phyloP scores from a whole-genome alignment of 345 rosid species.

The Acer campestre region DNA sequence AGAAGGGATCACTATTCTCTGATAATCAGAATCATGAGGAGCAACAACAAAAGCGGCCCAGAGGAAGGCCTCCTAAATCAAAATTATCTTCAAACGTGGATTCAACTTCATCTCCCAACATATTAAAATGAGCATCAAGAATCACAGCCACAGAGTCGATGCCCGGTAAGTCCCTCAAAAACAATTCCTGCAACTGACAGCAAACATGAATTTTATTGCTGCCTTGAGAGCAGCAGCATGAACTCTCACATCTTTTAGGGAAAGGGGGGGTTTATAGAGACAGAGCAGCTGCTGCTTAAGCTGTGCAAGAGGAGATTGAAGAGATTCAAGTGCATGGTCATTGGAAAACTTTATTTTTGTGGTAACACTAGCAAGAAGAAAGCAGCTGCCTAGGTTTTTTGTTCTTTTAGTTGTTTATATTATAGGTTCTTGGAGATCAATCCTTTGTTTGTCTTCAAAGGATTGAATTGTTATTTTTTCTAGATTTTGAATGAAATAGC shows the following conservation, averaged over 20 bases:
- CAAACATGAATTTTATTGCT: not conserved
- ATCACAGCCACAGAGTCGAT: too few relatives aligned
- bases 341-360: too few relatives aligned
- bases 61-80: slow-evolving; percentile 5
- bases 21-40: not conserved
- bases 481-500: too few relatives aligned
- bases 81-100: not conserved
- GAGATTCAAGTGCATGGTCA: too few relatives aligned
- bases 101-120: too few relatives aligned
- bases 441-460: too few relatives aligned
- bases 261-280: not conserved
- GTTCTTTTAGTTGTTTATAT: too few relatives aligned
- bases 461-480: too few relatives aligned
- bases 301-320: not conserved
- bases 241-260: not conserved
- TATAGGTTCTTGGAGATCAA: too few relatives aligned
- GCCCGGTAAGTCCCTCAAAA: not conserved
- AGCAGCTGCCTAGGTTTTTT: too few relatives aligned
- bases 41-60: not conserved
- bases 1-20: not conserved
- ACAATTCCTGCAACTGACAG: not conserved
- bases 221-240: not conserved
- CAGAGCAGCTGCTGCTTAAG: not conserved
- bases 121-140: too few relatives aligned
- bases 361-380: too few relatives aligned